Conservation (phyloP, 2,329 filamentous ascomycete species). For the Biscogniauxia marginata region DNA sequence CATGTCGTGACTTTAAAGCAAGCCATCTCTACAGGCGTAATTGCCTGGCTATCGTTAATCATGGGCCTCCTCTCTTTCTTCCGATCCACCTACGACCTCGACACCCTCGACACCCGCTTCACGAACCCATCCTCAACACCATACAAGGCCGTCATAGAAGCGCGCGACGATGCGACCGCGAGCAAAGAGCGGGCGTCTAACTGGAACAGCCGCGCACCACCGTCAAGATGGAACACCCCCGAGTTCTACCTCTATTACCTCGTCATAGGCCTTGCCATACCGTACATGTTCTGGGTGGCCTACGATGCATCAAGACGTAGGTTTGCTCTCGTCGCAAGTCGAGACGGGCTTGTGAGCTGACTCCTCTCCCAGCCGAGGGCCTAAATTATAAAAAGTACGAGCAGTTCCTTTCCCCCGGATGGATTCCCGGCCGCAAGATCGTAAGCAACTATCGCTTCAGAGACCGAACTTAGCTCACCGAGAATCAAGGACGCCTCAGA, state of each 20-base stretch:
- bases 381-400: conserved; percentile 77
- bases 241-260: conserved; percentile 85
- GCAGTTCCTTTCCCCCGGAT: conserved; percentile 71
- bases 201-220: conserved; percentile 46
- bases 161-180: conserved; percentile 42
- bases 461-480: conserved; percentile 3
- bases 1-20: conserved; percentile 7
- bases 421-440: conserved; percentile 90
- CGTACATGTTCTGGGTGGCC: conserved; percentile 88
- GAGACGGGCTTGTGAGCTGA: conserved; percentile 13
- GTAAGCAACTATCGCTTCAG: conserved; percentile 45
- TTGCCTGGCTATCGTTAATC: conserved; percentile 18
- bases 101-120: conserved; percentile 63
- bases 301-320: conserved; percentile 81
- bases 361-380: conserved; percentile 62
- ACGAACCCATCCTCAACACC: conserved; percentile 68
- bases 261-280: conserved; percentile 64
- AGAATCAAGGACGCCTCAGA: conserved; percentile 78
- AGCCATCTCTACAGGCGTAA: conserved; percentile 14
- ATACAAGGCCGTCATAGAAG: conserved; percentile 57
- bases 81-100: conserved; percentile 59
- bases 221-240: conserved; percentile 78
- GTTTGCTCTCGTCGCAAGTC: conserved; percentile 18
- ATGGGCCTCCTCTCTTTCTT: conserved; percentile 40
- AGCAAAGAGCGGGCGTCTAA: conserved; percentile 43